A percentile compares a stretch with the other conserved stretches of the same genome.
Evolutionary conservation across 2,329 filamentous ascomycete genomes (phyloP).

Genomic region (Microascus cirrosus): DNA sequence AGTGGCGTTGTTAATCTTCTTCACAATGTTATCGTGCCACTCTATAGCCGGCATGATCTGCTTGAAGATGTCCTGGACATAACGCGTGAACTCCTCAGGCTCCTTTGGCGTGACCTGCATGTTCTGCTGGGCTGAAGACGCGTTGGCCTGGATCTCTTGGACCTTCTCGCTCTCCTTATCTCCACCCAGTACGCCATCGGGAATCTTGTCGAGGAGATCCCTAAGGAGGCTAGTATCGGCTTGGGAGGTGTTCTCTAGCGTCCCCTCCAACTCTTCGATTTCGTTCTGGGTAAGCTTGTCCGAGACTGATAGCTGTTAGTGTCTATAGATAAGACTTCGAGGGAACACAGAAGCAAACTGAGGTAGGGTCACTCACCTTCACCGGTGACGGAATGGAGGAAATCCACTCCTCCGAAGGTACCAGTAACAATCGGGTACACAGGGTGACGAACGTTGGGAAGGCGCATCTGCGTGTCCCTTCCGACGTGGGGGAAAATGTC

Average conservation of each 20-base stretch:
- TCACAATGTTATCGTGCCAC: constrained; percentile 83
- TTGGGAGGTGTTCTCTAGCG: constrained; percentile 53
- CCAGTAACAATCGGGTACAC: constrained; percentile 83
- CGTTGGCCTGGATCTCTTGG: constrained; percentile 68
- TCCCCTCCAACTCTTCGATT: constrained; percentile 78
- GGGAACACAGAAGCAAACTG: background rate
- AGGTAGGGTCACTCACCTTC: constrained; percentile 32
- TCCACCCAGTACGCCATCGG: constrained; percentile 66
- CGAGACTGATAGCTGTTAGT: constrained; percentile 38
- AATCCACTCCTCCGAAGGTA: constrained; percentile 91
- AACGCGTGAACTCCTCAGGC: constrained; percentile 73
- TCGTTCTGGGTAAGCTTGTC: constrained; percentile 90
- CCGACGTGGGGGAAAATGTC: constrained; percentile 85
- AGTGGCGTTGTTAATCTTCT: constrained; percentile 64
- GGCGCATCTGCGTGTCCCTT: constrained; percentile 54
- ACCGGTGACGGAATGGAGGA: constrained; percentile 74
- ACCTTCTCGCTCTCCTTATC: constrained; percentile 65
- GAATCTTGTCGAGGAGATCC: constrained; percentile 71
- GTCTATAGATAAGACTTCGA: background rate
- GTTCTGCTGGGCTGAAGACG: constrained; percentile 61
- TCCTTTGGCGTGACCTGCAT: constrained; percentile 64
- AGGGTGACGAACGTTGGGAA: constrained; percentile 51
- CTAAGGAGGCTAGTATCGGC: constrained; percentile 65
- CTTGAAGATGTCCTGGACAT: constrained; percentile 60
- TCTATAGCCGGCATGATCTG: constrained; percentile 85